Percentiles rank a stretch among this genome's conserved stretches.
Conservation (phyloP, 1,284 basidiomycete species). For the Boletus sp. region DNA sequence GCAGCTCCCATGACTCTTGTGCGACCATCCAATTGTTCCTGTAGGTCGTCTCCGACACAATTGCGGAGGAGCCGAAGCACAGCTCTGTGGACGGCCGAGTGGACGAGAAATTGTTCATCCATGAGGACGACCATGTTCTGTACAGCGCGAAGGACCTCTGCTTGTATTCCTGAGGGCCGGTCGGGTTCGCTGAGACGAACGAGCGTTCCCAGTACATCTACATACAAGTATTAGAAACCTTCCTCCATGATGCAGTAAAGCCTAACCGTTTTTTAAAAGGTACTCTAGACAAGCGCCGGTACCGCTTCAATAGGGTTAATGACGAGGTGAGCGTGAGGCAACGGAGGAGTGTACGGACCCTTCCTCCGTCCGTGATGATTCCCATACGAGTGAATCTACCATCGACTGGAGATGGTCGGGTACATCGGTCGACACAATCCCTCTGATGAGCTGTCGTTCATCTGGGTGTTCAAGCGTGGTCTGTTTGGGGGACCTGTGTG, state of each 20-base stretch:
- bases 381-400: conserved; percentile 84
- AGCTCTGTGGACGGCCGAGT: conserved; percentile 86
- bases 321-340: conserved; percentile 2
- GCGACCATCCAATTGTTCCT: conserved; percentile 76
- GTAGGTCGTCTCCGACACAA: conserved; percentile 87
- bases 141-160: conserved; percentile 77
- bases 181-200: conserved; percentile 82
- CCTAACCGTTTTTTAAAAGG: conserved; percentile 79
- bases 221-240: conserved; percentile 6
- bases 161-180: conserved; percentile 81
- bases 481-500: conserved; percentile 37
- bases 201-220: conserved; percentile 80
- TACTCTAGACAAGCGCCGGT: conserved; percentile 90
- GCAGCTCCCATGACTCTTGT: conserved; percentile 79
- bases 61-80: conserved; percentile 81
- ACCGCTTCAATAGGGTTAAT: conserved; percentile 44
- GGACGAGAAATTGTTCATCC: conserved; percentile 88
- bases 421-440: conserved; percentile 80
- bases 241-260: neutral
- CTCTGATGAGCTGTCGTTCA: conserved; percentile 75
- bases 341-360: conserved; percentile 53
- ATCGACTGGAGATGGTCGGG: conserved; percentile 77
- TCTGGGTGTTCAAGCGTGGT: conserved; percentile 74
- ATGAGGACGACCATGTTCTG: conserved; percentile 86
- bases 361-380: conserved; percentile 78